Evolutionary conservation across 2,329 filamentous ascomycete genomes (phyloP).

Genomic region (Penicillium sp.): DNA sequence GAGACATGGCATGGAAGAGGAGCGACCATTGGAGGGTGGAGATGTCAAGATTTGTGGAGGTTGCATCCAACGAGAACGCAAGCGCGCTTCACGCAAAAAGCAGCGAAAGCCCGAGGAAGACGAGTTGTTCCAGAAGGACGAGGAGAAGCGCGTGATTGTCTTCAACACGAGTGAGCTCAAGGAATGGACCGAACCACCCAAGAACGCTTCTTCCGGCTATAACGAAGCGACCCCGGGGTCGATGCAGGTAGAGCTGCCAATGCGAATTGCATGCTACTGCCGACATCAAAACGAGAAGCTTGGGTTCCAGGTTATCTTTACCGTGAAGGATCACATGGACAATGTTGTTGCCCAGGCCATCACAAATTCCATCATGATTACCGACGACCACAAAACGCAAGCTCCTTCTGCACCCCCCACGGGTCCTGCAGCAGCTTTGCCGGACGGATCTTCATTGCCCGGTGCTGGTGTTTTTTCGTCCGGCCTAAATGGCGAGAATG

Average conservation of each 20-base stretch:
- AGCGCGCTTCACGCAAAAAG: constrained; percentile 87
- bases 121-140: constrained; percentile 74
- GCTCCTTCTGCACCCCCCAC: constrained; percentile 40
- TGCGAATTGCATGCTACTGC: constrained; percentile 97
- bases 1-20: constrained; percentile 50
- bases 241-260: constrained; percentile 76
- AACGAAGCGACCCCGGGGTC: constrained; percentile 50
- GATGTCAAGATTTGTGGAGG: constrained; percentile 85
- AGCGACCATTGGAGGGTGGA: constrained; percentile 78
- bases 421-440: constrained; percentile 31
- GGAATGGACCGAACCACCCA: constrained; percentile 66
- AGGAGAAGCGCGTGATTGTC: constrained; percentile 75
- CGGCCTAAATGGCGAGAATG: constrained; percentile 27
- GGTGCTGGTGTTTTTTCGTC: constrained; percentile 43
- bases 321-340: constrained; percentile 74
- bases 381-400: constrained; percentile 94
- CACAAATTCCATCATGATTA: constrained; percentile 88
- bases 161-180: constrained; percentile 88
- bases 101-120: constrained; percentile 90
- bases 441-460: constrained; percentile 40
- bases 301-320: constrained; percentile 91
- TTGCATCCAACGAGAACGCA: constrained; percentile 88
- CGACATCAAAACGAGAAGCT: constrained; percentile 90
- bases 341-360: constrained; percentile 77
- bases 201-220: constrained; percentile 49